Evolutionary conservation across 768 basidiomycete species (phyloP).

Genomic region (Hysterangium stoloniferum): DNA sequence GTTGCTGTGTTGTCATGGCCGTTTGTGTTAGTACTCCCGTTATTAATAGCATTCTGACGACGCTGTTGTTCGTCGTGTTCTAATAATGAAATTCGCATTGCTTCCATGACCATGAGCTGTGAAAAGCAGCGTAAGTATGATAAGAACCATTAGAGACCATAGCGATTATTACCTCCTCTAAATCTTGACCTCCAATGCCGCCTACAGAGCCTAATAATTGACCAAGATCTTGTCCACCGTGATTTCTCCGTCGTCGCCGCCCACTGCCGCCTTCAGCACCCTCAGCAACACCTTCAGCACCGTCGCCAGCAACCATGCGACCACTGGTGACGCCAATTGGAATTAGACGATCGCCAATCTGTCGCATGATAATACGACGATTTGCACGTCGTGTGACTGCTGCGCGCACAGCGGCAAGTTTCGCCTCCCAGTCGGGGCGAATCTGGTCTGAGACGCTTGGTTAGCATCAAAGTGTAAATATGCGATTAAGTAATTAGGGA

Average conservation of each 20-base stretch:
- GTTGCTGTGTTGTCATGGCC: slow-evolving; percentile 22
- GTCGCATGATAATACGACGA: slow-evolving; percentile 94
- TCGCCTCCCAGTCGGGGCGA: slow-evolving; percentile 96
- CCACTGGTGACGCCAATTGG: slow-evolving; percentile 95
- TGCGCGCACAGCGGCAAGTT: slow-evolving; percentile 88
- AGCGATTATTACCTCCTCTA: slow-evolving; percentile 87
- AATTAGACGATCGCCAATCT: slow-evolving; percentile 94
- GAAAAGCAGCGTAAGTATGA: background rate
- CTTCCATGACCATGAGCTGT: slow-evolving; percentile 98
- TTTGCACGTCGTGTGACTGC: slow-evolving; percentile 95
- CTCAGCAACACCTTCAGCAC: slow-evolving; percentile 38
- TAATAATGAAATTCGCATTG: slow-evolving; percentile 89
- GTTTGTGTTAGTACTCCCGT: slow-evolving; percentile 19
- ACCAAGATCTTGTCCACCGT: slow-evolving; percentile 46
- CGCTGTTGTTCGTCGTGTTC: slow-evolving; percentile 93
- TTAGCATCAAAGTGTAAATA: slow-evolving; percentile 10
- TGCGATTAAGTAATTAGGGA: slow-evolving; percentile 9
- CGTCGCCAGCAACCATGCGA: slow-evolving; percentile 42
- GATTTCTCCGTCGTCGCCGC: slow-evolving; percentile 48
- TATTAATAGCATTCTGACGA: slow-evolving; percentile 18
- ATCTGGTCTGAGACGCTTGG: slow-evolving; percentile 67
- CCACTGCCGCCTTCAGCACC: slow-evolving; percentile 32
- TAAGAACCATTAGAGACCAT: slow-evolving; percentile 4
- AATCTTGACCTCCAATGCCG: slow-evolving; percentile 80
- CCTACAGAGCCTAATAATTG: slow-evolving; percentile 55